Percentiles rank a stretch among this genome's conserved stretches.
phyloP scores from a whole-genome alignment of 2,329 filamentous ascomycete species.

The Neofusicoccum sp. region DNA sequence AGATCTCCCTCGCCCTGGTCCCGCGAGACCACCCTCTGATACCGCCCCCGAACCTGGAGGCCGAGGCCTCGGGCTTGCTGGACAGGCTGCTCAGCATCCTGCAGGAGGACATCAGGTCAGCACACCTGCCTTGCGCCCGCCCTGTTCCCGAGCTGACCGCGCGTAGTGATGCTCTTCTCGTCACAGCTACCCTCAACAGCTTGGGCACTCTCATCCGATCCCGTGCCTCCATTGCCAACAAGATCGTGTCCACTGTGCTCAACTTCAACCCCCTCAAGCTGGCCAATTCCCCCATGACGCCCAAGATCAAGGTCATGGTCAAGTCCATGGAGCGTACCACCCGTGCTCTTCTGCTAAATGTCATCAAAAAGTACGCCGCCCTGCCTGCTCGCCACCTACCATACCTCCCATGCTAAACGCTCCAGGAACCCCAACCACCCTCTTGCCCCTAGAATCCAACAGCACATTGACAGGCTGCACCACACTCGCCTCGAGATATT shows the following conservation, averaged over 20 bases:
- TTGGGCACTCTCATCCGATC: constrained; percentile 79
- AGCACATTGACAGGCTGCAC: constrained; percentile 79
- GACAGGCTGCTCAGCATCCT: constrained; percentile 83
- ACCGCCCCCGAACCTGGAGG: constrained; percentile 77
- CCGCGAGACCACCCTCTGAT: constrained; percentile 79
- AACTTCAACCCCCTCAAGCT: constrained; percentile 89
- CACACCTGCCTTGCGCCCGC: too few relatives aligned
- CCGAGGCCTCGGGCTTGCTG: constrained; percentile 85
- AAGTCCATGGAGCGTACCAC: constrained; percentile 95
- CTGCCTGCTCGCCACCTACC: background rate
- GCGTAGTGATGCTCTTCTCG: constrained; percentile 74
- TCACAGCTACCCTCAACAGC: constrained; percentile 89
- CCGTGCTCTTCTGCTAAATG: constrained; percentile 76
- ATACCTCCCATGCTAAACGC: background rate
- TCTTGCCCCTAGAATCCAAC: constrained; percentile 74
- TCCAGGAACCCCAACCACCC: constrained; percentile 76
- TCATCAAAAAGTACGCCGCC: constrained; percentile 67
- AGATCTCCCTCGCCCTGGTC: constrained; percentile 84
- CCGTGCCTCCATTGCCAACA: constrained; percentile 75
- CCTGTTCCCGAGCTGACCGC: constrained; percentile 29
- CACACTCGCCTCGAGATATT: constrained; percentile 75
- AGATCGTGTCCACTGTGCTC: constrained; percentile 80
- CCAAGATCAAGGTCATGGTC: constrained; percentile 76
- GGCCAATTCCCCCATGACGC: constrained; percentile 72
- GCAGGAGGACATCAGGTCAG: constrained; percentile 81